A percentile compares a stretch with the other conserved stretches of the same genome.
Conservation (phyloP, 2,329 filamentous ascomycete genomes). For the Aspergillus piperis region DNA sequence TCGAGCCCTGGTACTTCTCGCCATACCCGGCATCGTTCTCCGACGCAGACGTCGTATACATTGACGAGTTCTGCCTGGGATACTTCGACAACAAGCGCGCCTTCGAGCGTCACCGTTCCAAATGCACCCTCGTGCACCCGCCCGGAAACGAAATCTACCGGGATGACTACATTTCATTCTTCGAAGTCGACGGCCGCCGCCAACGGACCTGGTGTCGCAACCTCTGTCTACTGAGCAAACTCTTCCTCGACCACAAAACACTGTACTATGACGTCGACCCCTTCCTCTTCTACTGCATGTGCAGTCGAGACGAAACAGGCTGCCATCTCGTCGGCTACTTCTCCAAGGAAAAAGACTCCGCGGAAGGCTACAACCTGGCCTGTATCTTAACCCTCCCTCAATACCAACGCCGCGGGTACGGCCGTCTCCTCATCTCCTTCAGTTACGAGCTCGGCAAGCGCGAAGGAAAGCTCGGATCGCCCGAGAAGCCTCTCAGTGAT, state of each 20-base stretch:
- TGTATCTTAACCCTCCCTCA: conserved; percentile 97
- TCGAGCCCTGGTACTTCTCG: conserved; percentile 99
- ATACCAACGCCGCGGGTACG: conserved; percentile 93
- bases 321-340: conserved; percentile 99
- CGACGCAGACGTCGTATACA: conserved; percentile 86
- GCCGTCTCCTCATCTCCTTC: conserved; percentile 91
- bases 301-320: conserved; percentile 85
- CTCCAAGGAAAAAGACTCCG: conserved; percentile 96
- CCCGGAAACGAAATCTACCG: conserved; percentile 98
- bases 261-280: conserved; percentile 98
- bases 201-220: conserved; percentile 99
- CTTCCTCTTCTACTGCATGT: conserved; percentile 96
- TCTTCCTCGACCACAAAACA: conserved; percentile 98
- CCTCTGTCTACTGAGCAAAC: conserved; percentile 88
- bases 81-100: conserved; percentile 84
- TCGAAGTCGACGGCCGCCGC: conserved; percentile 95
- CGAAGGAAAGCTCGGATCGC: conserved; percentile 91
- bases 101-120: conserved; percentile 81
- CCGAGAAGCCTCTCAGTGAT: conserved; percentile 95
- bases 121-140: conserved; percentile 88
- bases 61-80: conserved; percentile 94
- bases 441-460: conserved; percentile 96
- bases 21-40: conserved; percentile 90
- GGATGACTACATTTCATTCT: conserved; percentile 86
- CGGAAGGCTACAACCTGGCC: conserved; percentile 95